A percentile compares a stretch with the other conserved stretches of the same genome.
These are phyloP conservation scores for Ceratopteris richardii DNA, from an alignment of 75 land plant genomes.

Conservation along the genomic window DNA sequence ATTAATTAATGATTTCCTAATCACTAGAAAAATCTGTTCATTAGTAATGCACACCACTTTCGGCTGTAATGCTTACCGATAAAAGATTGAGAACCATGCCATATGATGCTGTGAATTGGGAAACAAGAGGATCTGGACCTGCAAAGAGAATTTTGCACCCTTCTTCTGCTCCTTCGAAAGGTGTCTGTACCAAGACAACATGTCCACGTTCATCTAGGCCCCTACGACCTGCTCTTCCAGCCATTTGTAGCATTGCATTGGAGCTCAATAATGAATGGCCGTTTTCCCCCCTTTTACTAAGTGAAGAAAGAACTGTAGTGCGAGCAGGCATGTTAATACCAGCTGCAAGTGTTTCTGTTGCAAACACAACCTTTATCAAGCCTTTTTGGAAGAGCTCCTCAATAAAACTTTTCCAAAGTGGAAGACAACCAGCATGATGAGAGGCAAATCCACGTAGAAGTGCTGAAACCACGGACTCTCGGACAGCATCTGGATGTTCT, in stretches of 20 bases:
- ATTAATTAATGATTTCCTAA: no score
- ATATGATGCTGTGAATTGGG: constrained; percentile 97
- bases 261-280: constrained; percentile 64
- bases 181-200: constrained; percentile 88
- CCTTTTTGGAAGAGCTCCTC: constrained; percentile 92
- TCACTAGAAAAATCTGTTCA: no score
- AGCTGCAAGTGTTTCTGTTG: constrained; percentile 97
- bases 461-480: constrained; percentile 62
- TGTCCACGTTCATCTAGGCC: constrained; percentile 88
- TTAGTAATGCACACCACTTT: no score
- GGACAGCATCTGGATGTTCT: constrained; percentile 88
- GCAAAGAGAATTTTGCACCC: constrained; percentile 83
- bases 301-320: constrained; percentile 80
- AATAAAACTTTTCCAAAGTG: constrained; percentile 93
- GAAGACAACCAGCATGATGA: constrained; percentile 98
- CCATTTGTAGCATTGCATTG: constrained; percentile 94
- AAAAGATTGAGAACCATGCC: constrained; percentile 98
- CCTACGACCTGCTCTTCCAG: constrained; percentile 93
- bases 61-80: constrained; percentile 50
- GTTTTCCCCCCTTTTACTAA: constrained; percentile 70
- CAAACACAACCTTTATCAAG: constrained; percentile 89
- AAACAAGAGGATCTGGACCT: constrained; percentile 89
- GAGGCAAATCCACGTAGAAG: constrained; percentile 81
- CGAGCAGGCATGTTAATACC: constrained; percentile 99
- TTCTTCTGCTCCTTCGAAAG: constrained; percentile 96